Evolutionary conservation across 495 filamentous ascomycete species (phyloP), one percentile per base, ranked within the genome.

Genomic region (Usnea hakonensis): DNA sequence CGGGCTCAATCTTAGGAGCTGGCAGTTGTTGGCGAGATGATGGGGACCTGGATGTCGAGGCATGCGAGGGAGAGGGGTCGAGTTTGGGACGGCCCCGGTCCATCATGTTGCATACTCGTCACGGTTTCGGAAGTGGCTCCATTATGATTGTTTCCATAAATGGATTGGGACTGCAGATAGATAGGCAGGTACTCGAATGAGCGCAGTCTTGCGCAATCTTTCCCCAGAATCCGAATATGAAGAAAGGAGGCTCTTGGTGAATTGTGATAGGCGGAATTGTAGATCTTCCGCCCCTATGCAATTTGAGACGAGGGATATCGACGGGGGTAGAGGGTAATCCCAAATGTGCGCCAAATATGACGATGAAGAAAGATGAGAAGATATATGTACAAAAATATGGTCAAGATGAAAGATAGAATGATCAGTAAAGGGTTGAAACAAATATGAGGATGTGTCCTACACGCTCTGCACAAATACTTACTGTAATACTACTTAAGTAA

Each of bases 1-100:
- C 67, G 16, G 69, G 63, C 41, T 74, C 72, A 60, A 32, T 21
- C 48, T 63, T 63, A 4, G 67, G 60, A 21, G 52, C 35, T 19
- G 64, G 41, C 21, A 62, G 50, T 5, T 52, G 35, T 54, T 64
- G 54, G 23, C 40, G 63, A 35, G 57, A 61, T 58, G 64, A 44
- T 23, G 62, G 53, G n/a, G 38, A 48, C 28, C 44, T 53, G 35
- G 67, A 48, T 41, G 64, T 56, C 28, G 64, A 48, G 46, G 60
- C 50, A 23, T 60, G 44, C 14, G 46, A 48, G 50, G 58, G 26
- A 58, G 56, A 64, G 59, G 30, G 16, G 43, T 52, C 58, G 26
- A 57, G 43, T 62, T 30, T 55, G 60, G 60, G 60, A 40, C 53
- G 60, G 33, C 60, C 60, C 26, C 60, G 60, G 60, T 62, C 60